These are phyloP conservation scores for Rhizophagus clarus DNA, from an alignment of 192 early-diverging fungal genomes.

Conservation along the genomic window DNA sequence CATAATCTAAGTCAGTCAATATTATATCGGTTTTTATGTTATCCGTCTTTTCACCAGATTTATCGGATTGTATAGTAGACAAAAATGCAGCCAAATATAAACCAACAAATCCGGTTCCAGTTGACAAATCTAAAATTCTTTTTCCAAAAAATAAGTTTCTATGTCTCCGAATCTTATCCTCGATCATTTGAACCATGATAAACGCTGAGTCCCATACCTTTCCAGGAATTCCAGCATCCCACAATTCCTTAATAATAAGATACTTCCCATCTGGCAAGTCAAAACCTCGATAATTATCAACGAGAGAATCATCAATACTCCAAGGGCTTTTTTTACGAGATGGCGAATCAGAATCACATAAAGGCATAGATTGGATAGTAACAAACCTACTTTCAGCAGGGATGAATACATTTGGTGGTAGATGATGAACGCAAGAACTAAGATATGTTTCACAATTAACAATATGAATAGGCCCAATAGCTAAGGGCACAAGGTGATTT, in stretches of 20 bases:
- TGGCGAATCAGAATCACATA: background rate
- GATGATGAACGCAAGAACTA: constrained; percentile 17
- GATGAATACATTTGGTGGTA: background rate
- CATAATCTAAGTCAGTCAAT: constrained; percentile 27
- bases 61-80: background rate
- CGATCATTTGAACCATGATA: constrained; percentile 20
- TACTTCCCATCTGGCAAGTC: constrained; percentile 14
- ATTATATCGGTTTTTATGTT: background rate
- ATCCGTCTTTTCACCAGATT: background rate
- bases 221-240: constrained; percentile 31
- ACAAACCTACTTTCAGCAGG: background rate
- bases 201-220: constrained; percentile 34
- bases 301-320: constrained; percentile 25
- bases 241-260: constrained; percentile 29
- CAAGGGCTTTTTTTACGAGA: background rate
- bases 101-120: constrained; percentile 30
- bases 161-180: constrained; percentile 1
- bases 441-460: background rate
- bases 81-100: constrained; percentile 20
- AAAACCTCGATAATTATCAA: constrained; percentile 26
- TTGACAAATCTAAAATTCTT: constrained; percentile 27
- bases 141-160: background rate
- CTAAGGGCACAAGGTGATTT: constrained; percentile 21
- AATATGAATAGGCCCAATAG: constrained; percentile 24
- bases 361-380: background rate